Evolutionary conservation across 257 asterid genomes (phyloP).

Genomic region (Solanum sejunctum): DNA sequence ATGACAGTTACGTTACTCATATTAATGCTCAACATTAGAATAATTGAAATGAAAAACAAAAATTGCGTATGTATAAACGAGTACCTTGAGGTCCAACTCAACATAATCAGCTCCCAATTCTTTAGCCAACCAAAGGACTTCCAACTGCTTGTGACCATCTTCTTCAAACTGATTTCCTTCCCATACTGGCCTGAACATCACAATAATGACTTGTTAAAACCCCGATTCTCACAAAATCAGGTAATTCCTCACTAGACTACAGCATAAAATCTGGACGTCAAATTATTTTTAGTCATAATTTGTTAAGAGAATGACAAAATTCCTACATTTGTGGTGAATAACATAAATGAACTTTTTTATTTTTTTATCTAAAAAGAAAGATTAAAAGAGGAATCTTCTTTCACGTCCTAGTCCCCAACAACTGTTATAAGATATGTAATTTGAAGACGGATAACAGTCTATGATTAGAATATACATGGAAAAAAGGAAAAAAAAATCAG

Average conservation of each 20-base stretch:
- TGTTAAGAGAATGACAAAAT: too few relatives aligned
- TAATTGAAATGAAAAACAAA: not conserved
- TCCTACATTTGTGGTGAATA: too few relatives aligned
- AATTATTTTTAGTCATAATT: too few relatives aligned
- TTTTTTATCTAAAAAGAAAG: too few relatives aligned
- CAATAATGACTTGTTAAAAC: not conserved
- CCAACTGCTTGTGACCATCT: conserved; percentile 15
- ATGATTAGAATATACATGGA: too few relatives aligned
- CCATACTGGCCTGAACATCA: conserved; percentile 26
- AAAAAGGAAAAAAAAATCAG: too few relatives aligned
- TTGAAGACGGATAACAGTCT: too few relatives aligned
- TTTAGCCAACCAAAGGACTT: conserved; percentile 33
- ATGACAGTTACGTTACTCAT: not conserved
- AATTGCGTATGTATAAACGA: not conserved
- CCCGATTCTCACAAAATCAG: not conserved
- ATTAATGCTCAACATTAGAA: not conserved
- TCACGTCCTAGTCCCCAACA: too few relatives aligned
- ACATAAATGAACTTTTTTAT: too few relatives aligned
- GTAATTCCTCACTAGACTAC: not conserved
- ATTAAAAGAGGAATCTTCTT: too few relatives aligned
- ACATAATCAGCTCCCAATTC: conserved; percentile 54
- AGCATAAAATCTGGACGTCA: not conserved
- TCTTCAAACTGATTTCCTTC: conserved; percentile 18
- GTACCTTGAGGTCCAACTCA: conserved; percentile 47
- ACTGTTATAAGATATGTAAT: too few relatives aligned